Evolutionary conservation across 2,329 filamentous ascomycete species (phyloP).

Genomic region (Penicillium italicum): DNA sequence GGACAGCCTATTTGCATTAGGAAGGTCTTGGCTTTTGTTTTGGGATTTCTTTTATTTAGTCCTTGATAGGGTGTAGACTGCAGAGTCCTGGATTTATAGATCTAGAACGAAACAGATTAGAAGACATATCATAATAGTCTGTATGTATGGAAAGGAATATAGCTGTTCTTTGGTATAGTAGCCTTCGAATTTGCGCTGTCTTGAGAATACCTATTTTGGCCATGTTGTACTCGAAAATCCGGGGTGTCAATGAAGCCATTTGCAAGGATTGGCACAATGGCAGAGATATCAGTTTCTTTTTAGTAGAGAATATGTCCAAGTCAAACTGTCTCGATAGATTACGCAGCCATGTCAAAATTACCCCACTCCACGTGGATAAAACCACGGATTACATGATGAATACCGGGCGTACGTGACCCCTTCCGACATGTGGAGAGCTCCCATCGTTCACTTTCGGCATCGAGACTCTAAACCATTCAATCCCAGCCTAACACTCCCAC

Average conservation of each 20-base stretch:
- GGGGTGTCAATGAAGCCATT: not conserved
- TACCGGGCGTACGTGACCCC: conserved; percentile 9
- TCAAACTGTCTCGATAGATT: not conserved
- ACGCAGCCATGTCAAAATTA: conserved; percentile 3
- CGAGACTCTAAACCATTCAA: not conserved
- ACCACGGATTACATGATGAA: not conserved
- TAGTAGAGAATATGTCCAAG: not conserved
- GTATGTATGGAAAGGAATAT: not conserved
- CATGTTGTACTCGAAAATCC: not conserved
- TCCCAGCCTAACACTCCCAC: not conserved
- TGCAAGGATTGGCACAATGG: not conserved
- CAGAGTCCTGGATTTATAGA: not conserved
- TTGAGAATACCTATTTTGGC: not conserved
- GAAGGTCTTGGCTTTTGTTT: not conserved
- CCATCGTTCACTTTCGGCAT: not conserved
- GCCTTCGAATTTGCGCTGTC: not conserved
- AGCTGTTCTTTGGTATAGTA: not conserved
- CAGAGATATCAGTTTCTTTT: not conserved
- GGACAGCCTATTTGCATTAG: not conserved
- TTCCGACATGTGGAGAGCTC: conserved; percentile 10
- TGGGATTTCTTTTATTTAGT: not conserved
- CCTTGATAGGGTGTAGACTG: not conserved
- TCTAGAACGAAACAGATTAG: not conserved
- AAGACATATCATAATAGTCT: not conserved
- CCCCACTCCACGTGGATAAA: not conserved